These are phyloP conservation scores for Colletotrichum sansevieriae DNA, from an alignment of 2,329 filamentous ascomycete species.

Conservation along the genomic window DNA sequence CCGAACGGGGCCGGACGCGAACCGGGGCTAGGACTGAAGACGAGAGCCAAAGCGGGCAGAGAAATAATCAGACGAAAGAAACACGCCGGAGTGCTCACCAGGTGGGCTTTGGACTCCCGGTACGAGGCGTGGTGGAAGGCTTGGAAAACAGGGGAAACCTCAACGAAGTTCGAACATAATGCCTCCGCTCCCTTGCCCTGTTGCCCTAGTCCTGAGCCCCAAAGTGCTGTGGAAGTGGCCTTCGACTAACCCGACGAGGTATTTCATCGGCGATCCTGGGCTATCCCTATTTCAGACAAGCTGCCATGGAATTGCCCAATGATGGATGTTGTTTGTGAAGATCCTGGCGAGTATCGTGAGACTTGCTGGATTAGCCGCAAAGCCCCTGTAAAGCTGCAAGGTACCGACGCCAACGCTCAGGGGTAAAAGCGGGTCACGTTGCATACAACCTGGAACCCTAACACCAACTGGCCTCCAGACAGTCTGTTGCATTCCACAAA, in stretches of 20 bases:
- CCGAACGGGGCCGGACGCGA: conserved; percentile 21
- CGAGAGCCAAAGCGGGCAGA: conserved; percentile 32
- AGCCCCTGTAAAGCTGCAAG: conserved; percentile 32
- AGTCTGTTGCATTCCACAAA: conserved; percentile 20
- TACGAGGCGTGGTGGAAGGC: conserved; percentile 15
- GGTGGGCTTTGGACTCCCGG: neutral
- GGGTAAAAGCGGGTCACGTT: conserved; percentile 45
- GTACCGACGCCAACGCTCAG: conserved; percentile 42
- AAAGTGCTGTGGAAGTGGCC: conserved; percentile 23
- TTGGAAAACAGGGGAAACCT: conserved; percentile 24
- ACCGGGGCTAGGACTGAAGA: conserved; percentile 30
- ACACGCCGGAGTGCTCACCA: conserved; percentile 15
- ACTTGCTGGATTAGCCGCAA: conserved; percentile 33
- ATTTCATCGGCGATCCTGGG: conserved; percentile 42
- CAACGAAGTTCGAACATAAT: conserved; percentile 14
- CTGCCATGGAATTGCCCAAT: conserved; percentile 41
- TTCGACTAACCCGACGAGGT: conserved; percentile 40
- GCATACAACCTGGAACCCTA: conserved; percentile 39
- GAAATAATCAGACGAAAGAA: conserved; percentile 46
- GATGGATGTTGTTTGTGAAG: conserved; percentile 6
- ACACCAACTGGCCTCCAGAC: conserved; percentile 13
- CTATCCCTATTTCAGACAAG: conserved; percentile 42
- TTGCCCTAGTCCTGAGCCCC: conserved; percentile 2
- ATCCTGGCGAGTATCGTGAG: conserved; percentile 12
- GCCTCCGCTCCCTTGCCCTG: conserved; percentile 11